A percentile compares a stretch with the other conserved stretches of the same genome.
Conservation (phyloP, 2,329 filamentous ascomycete genomes). For the Pseudovirgaria hyperparasitica region DNA sequence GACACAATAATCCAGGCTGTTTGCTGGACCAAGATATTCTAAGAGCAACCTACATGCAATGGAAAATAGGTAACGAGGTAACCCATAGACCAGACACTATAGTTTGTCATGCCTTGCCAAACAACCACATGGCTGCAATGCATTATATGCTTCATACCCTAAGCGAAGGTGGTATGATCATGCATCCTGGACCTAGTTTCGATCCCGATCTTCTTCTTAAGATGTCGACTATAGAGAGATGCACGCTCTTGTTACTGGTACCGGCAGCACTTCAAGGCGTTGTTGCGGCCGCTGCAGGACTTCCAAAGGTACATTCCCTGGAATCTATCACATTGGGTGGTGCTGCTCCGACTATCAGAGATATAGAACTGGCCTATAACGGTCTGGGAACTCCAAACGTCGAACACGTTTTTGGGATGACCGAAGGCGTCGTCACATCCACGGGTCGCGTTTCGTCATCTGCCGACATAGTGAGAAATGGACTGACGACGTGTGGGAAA, state of each 20-base stretch:
- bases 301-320: constrained; percentile 15
- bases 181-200: constrained; percentile 18
- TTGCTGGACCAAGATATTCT: not conserved
- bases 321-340: constrained; percentile 19
- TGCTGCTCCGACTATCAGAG: constrained; percentile 24
- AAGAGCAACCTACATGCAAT: too few species aligned
- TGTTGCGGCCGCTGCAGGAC: constrained; percentile 13
- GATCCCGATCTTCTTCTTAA: constrained; percentile 18
- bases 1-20: constrained; percentile 8
- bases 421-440: constrained; percentile 34
- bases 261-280: constrained; percentile 22
- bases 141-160: constrained; percentile 3
- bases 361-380: constrained; percentile 20
- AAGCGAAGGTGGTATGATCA: constrained; percentile 9
- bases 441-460: constrained; percentile 16
- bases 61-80: not conserved
- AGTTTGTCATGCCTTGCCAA: constrained; percentile 16
- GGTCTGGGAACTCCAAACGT: constrained; percentile 19
- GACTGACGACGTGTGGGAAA: constrained; percentile 10
- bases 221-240: constrained; percentile 17
- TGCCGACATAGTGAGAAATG: constrained; percentile 5
- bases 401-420: constrained; percentile 34
- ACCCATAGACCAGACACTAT: constrained; percentile 11
- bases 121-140: constrained; percentile 5
- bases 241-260: constrained; percentile 19